phyloP scores from a whole-genome alignment of 768 basidiomycete species.

The Asterophora parasitica region DNA sequence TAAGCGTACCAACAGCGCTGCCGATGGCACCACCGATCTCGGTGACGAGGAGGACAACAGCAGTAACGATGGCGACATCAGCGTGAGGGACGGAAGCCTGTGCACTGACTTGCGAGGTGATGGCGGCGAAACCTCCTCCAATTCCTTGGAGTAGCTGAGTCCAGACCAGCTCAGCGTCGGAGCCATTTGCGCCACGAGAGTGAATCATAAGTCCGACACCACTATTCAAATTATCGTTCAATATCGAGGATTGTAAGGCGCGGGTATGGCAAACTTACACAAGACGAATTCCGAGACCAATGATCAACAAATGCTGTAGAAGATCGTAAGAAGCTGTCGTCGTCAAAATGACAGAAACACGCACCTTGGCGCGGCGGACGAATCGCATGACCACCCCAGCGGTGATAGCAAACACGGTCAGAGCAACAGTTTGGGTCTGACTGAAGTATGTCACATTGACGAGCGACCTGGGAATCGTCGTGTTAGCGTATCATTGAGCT shows the following conservation, averaged over 20 bases:
- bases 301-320: conserved; percentile 41
- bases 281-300: conserved; percentile 56
- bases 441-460: conserved; percentile 60
- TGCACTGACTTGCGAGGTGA: conserved; percentile 52
- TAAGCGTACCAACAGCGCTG: conserved; percentile 46
- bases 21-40: conserved; percentile 68
- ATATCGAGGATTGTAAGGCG: neutral
- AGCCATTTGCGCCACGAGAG: conserved; percentile 57
- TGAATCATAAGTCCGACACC: conserved; percentile 70
- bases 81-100: conserved; percentile 62
- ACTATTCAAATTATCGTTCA: conserved; percentile 18
- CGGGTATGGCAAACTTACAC: conserved; percentile 24
- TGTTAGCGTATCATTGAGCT: neutral
- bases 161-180: conserved; percentile 52
- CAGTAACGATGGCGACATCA: conserved; percentile 66
- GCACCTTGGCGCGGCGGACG: conserved; percentile 52
- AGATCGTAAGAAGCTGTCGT: neutral
- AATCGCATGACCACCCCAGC: conserved; percentile 55
- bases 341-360: neutral
- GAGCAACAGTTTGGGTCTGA: conserved; percentile 51
- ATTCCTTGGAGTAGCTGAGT: conserved; percentile 70
- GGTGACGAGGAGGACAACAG: conserved; percentile 60
- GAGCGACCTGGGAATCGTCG: conserved; percentile 38
- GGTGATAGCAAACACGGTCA: conserved; percentile 60
- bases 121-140: conserved; percentile 66